Percentiles rank a stretch among this genome's conserved stretches.
Conservation (phyloP, 176 grass and related monocot genomes). For the Cocos nucifera region DNA sequence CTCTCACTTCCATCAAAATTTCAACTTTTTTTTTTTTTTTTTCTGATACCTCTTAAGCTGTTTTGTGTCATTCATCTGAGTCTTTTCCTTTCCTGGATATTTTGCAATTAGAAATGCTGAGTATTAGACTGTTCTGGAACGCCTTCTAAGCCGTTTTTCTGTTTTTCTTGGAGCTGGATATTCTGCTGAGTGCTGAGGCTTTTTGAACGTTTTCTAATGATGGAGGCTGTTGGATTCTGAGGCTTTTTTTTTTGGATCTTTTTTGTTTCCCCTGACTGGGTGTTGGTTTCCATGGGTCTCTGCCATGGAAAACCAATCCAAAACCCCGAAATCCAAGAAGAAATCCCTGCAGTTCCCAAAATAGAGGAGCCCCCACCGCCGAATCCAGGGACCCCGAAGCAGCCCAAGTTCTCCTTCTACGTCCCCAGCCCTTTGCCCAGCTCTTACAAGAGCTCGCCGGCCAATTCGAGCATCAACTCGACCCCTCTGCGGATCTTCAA, state of each 20-base stretch:
- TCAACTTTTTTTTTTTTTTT: background rate
- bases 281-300: slow-evolving; percentile 40
- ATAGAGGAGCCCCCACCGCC: slow-evolving; percentile 10
- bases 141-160: too few relatives aligned
- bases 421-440: slow-evolving; percentile 45
- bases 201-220: background rate
- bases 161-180: too few relatives aligned
- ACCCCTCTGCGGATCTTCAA: slow-evolving; percentile 35
- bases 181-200: background rate
- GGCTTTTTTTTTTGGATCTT: background rate
- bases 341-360: slow-evolving; percentile 9
- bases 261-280: background rate
- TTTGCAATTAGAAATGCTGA: too few relatives aligned
- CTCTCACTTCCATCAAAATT: background rate
- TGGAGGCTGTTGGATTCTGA: background rate
- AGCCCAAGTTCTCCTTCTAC: slow-evolving; percentile 54
- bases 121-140: background rate
- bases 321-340: slow-evolving; percentile 16
- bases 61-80: background rate
- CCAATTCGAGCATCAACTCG: slow-evolving; percentile 25
- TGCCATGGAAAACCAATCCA: slow-evolving; percentile 51
- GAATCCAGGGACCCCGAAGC: slow-evolving; percentile 40
- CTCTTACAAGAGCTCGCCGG: slow-evolving; percentile 50
- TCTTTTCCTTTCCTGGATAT: background rate
- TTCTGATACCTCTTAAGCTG: background rate